Percentiles rank a stretch among this genome's conserved stretches.
These are phyloP conservation scores for Dendrobium officinale DNA, from an alignment of 106 monocot genomes.

Conservation along the genomic window DNA sequence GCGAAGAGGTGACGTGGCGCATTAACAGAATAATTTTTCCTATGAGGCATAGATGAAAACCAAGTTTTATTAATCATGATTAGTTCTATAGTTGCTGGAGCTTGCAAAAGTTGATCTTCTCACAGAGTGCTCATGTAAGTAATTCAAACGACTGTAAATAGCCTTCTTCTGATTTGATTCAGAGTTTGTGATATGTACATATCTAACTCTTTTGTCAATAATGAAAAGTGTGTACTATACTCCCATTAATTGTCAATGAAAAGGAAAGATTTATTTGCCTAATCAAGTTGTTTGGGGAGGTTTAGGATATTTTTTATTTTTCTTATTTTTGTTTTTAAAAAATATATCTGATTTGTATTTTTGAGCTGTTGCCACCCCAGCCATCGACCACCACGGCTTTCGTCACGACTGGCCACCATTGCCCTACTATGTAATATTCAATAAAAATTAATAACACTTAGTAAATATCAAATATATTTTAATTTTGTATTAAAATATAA, in stretches of 20 bases:
- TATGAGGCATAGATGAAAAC: neutral
- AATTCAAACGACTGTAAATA: constrained; percentile 7
- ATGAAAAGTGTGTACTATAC: neutral
- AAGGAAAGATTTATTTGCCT: neutral
- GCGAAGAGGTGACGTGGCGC: too few relatives aligned
- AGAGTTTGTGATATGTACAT: neutral
- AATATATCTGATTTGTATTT: too few relatives aligned
- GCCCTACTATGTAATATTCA: too few relatives aligned
- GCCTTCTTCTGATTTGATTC: neutral
- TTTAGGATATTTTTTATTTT: neutral
- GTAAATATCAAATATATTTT: too few relatives aligned
- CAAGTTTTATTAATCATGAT: neutral
- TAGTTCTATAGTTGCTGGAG: neutral
- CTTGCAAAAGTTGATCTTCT: neutral
- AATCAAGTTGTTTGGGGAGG: too few relatives aligned
- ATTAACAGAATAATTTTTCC: too few relatives aligned
- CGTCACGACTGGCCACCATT: too few relatives aligned
- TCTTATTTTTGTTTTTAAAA: too few relatives aligned
- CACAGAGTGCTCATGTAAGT: neutral
- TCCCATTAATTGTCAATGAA: neutral
- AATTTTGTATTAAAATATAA: too few relatives aligned
- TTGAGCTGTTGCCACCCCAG: too few relatives aligned
- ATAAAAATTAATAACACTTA: too few relatives aligned
- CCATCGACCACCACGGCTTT: too few relatives aligned
- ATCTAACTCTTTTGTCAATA: neutral